These are phyloP conservation scores for Globisporangium middletonii DNA, from an alignment of 352 stramenopile species.

Conservation along the genomic window DNA sequence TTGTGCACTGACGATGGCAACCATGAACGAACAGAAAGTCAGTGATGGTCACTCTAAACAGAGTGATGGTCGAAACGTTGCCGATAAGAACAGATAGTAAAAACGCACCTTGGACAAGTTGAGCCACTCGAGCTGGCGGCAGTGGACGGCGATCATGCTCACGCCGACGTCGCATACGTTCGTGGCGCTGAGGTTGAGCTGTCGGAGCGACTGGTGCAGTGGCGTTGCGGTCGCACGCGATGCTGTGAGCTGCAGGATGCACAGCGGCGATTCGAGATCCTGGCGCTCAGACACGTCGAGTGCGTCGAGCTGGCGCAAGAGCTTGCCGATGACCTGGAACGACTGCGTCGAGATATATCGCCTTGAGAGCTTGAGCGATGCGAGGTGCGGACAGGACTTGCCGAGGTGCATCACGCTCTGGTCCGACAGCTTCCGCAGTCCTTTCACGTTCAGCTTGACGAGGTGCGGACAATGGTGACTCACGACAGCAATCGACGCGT, in stretches of 20 bases:
- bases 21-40: too few species aligned
- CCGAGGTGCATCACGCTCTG: conserved; percentile 33
- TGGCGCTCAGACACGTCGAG: conserved; percentile 43
- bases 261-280: conserved; percentile 41
- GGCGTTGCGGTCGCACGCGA: conserved; percentile 9
- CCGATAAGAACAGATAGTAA: not conserved
- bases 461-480: conserved; percentile 29
- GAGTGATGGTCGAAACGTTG: too few species aligned
- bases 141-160: conserved; percentile 39
- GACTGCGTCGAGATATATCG: conserved; percentile 35
- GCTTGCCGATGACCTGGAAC: conserved; percentile 48
- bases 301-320: conserved; percentile 32
- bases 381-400: conserved; percentile 37
- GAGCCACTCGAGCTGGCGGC: conserved; percentile 33
- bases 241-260: conserved; percentile 24
- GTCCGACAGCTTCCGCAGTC: conserved; percentile 54
- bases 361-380: conserved; percentile 45
- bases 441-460: conserved; percentile 43
- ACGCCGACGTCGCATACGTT: conserved; percentile 63
- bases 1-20: conserved; percentile 22
- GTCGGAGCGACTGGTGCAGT: conserved; percentile 8
- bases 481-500: conserved; percentile 31
- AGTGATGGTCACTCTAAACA: too few species aligned
- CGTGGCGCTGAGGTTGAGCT: conserved; percentile 42
- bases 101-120: conserved; percentile 50